phyloP scores from a whole-genome alignment of 2,329 filamentous ascomycete genomes.

The Fusarium succisae region DNA sequence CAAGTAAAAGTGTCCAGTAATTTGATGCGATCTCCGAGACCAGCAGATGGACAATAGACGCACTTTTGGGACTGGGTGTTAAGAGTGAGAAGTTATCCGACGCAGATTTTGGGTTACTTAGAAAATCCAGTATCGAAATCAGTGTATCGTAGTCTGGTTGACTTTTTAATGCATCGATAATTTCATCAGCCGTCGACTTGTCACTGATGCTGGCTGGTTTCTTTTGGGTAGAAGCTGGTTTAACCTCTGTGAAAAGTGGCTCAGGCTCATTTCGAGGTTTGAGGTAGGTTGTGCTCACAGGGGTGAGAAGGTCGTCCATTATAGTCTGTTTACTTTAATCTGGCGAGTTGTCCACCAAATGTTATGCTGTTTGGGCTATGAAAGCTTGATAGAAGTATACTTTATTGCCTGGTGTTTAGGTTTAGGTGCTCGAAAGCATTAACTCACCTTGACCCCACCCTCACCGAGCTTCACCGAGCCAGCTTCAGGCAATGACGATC shows the following conservation, averaged over 20 bases:
- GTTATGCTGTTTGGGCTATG: background rate
- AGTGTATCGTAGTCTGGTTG: slow-evolving; percentile 71
- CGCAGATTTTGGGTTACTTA: slow-evolving; percentile 48
- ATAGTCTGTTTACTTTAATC: background rate
- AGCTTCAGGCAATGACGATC: slow-evolving; percentile 36
- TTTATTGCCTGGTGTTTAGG: background rate
- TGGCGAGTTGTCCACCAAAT: background rate
- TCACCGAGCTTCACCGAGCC: slow-evolving; percentile 47
- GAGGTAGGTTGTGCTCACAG: slow-evolving; percentile 62
- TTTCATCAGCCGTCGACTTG: slow-evolving; percentile 56
- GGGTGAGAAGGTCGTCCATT: slow-evolving; percentile 67
- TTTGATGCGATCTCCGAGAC: slow-evolving; percentile 80
- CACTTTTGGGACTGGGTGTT: slow-evolving; percentile 70
- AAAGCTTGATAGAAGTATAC: background rate
- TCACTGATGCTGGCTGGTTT: background rate
- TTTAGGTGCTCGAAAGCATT: background rate
- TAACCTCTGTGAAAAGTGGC: slow-evolving; percentile 52
- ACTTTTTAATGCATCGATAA: slow-evolving; percentile 66
- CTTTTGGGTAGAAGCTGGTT: slow-evolving; percentile 24
- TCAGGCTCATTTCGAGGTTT: slow-evolving; percentile 49
- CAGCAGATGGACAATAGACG: slow-evolving; percentile 79
- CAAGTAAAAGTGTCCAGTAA: slow-evolving; percentile 76
- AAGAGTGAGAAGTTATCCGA: slow-evolving; percentile 40
- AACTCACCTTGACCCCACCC: slow-evolving; percentile 44
- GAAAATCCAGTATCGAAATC: slow-evolving; percentile 60